Evolutionary conservation across 345 rosid species (phyloP).

Genomic region (Gossypium stocksii): DNA sequence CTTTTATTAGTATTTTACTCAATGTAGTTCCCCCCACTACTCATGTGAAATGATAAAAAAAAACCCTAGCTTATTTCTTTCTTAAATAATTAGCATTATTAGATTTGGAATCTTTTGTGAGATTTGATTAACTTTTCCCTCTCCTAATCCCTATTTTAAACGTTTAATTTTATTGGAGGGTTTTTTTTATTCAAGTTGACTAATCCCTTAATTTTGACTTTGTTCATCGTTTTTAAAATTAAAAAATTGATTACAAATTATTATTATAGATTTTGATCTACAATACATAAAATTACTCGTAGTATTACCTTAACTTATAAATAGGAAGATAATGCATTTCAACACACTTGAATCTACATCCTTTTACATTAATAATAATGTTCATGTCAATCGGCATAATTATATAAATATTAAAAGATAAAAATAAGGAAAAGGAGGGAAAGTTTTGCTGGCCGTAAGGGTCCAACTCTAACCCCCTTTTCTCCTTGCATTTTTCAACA

Average conservation of each 20-base stretch:
- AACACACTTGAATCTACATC: rapidly evolving
- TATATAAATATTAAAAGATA: not conserved
- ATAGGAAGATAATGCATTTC: rapidly evolving
- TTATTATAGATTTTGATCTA: no score
- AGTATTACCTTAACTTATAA: rapidly evolving
- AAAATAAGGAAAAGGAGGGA: not conserved
- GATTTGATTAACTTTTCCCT: not conserved
- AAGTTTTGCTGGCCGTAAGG: constrained; percentile 10
- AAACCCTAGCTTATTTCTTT: not conserved
- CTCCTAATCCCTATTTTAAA: not conserved
- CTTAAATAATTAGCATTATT: not conserved
- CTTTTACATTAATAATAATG: not conserved
- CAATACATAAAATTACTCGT: rapidly evolving
- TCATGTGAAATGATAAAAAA: constrained; percentile 4
- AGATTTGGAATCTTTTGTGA: not conserved
- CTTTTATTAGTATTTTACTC: not conserved
- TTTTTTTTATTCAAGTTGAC: not conserved
- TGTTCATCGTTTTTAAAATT: not conserved
- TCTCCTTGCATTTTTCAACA: not conserved
- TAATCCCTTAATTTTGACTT: not conserved
- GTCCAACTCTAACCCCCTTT: not conserved
- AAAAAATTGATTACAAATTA: no score
- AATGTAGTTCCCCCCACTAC: not conserved
- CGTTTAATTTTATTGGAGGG: not conserved
- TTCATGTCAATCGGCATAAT: not conserved